Evolutionary conservation across 805 yeast genomes (phyloP), one percentile per base, ranked within the genome.

Genomic region (Kurtzmaniella fragi): DNA sequence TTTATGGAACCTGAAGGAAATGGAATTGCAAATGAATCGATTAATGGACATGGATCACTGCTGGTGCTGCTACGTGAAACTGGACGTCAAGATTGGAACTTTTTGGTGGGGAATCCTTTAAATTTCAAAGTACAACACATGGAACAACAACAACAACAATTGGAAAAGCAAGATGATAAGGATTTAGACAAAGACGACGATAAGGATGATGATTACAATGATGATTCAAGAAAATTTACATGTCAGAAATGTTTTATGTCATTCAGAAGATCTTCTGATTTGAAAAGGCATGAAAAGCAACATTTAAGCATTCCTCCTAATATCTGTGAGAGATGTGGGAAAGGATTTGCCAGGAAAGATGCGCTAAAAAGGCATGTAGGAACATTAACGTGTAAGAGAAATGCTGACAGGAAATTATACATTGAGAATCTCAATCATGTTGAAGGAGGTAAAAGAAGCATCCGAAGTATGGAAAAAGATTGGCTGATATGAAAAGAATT

Each of bases 321-420:
- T 52, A 77, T 83, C 34, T 84, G 95, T 59, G 77, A 81, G 5
- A 61, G 70, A 13, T 84, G 95, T 63, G 87, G 86, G 28, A 84
- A 84, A 53, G 90, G 93, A 0, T 84, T 84, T 69, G 91, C 93
- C 2, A 64, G 95, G 35, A 83, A 82, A 50, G 95, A 84, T 60
- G 93, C 93, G 0, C 64, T 84, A 49, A 84, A 84, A 54, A 67
- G 95, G 48, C 95, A 84, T 57, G 67, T 69, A 40, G 83, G 82
- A 37, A 84, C 95, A 0, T 61, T 81, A 44, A 84, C 93, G 0
- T 84, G 95, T 63, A 76, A 75, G 46, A 56, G 93, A 40, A 84
- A 84, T 53, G 73, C 86, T 30, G 81, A 77, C 40, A 75, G 80
- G 53, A 55, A 58, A 40, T 45, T 66, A 16, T 65, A 67, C 39